Conservation (phyloP, 345 rosid species). For the Cardamine resedifolia region DNA sequence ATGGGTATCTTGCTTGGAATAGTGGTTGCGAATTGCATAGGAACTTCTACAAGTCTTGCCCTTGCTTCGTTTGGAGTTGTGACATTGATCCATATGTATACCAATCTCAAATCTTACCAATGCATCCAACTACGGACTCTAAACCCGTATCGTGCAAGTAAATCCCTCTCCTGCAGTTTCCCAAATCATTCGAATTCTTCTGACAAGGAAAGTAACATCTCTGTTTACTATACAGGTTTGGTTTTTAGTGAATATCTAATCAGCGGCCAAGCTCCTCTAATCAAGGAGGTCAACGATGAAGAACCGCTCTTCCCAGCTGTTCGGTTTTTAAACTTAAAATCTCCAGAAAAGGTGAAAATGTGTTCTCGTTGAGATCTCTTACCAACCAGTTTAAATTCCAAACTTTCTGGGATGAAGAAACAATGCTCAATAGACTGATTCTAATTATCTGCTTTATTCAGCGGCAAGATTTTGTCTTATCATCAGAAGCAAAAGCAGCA, state of each 20-base stretch:
- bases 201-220: not conserved
- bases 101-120: constrained; percentile 91
- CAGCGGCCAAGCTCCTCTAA: constrained; percentile 87
- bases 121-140: constrained; percentile 89
- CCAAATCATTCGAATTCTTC: not conserved
- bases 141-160: constrained; percentile 97
- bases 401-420: constrained; percentile 5
- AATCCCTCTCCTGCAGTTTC: constrained; percentile 23
- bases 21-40: constrained; percentile 67
- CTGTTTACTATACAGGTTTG: constrained; percentile 57
- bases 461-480: constrained; percentile 46
- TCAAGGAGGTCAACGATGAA: constrained; percentile 92
- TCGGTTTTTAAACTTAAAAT: constrained; percentile 44
- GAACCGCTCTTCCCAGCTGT: constrained; percentile 86
- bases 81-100: constrained; percentile 90
- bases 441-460: constrained; percentile 31
- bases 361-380: constrained; percentile 8
- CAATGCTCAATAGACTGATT: constrained; percentile 3
- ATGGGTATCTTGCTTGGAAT: constrained; percentile 84
- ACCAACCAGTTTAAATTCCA: not conserved
- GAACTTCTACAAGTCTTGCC: constrained; percentile 77
- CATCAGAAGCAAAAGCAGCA: constrained; percentile 69
- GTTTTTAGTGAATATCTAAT: constrained; percentile 93
- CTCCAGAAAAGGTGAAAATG: constrained; percentile 41
- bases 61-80: constrained; percentile 78